Evolutionary conservation across 2,329 filamentous ascomycete species (phyloP), one percentile per base, ranked within the genome.

Genomic region (Microsporum ferrugineum): DNA sequence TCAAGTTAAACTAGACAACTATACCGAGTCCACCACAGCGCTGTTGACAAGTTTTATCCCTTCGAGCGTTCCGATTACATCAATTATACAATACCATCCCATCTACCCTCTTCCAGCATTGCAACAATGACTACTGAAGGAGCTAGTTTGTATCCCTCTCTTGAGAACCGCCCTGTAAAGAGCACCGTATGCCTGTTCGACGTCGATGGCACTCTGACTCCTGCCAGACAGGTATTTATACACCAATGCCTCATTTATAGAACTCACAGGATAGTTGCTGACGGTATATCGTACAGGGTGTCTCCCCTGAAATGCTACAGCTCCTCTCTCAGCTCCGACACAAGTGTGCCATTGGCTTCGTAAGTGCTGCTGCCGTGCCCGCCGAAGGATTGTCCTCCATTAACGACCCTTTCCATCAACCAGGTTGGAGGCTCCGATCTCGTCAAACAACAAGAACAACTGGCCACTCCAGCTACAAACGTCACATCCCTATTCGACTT

Each of bases 161-260:
- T 97, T 66, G 83, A 87, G 73, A 81, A 92, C 70, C 89, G 94
- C 67, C 89, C 89, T 49, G 78, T 96, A 75, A 89, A 91, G 79
- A 90, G 94, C 81, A 97, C 92, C 66, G 88, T 99, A 76, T 86
- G 85, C 71, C 87, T 99, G 65, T 99, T 99, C 77, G 94, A 99
- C 77, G 94, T 99, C 63, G 94, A 99, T 74, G 89, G 84, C 71
- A 96, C 94, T 34, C 84, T 99, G 68, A 94, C 91, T 14, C 88
- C 85, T 47, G 86, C 94, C 53, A 85, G 94, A 66, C 81, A 82
- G 69, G 89, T 95, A 80, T 64, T 80, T 74, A 41, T 17, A 17
- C 10, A 33, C 39, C 23, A 17, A 29, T 33, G 2, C 39, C 12
- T 57, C n/a, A 1, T 12, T 4, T 5, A 57, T 41, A 31, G 10